Conservation (phyloP, 2,329 filamentous ascomycete species). For the Cladosporium sp. region DNA sequence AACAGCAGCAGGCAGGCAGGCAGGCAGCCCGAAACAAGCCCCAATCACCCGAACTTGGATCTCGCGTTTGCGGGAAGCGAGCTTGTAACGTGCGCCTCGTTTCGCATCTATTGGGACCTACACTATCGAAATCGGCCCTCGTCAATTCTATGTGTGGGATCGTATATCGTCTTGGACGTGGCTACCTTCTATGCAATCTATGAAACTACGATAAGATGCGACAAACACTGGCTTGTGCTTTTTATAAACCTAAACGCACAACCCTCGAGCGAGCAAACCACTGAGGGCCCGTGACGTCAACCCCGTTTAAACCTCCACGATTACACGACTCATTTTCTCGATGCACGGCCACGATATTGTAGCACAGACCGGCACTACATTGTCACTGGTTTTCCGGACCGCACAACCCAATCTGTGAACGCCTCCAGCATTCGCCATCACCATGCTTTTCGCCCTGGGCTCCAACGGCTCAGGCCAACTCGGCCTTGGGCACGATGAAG, state of each 20-base stretch:
- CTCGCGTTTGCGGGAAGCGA: neutral
- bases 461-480: constrained; percentile 57
- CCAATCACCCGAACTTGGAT: neutral
- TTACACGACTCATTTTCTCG: constrained; percentile 10
- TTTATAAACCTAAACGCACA: neutral
- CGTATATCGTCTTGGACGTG: neutral
- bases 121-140: neutral
- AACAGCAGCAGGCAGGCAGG: neutral
- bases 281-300: constrained; percentile 10
- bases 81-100: neutral
- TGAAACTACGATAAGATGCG: neutral
- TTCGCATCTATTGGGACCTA: neutral
- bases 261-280: neutral
- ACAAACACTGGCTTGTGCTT: neutral
- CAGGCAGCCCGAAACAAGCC: neutral
- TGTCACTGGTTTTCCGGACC: neutral
- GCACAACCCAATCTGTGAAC: neutral
- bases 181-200: neutral
- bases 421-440: neutral
- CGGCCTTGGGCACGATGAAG: constrained; percentile 46
- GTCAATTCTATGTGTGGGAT: neutral
- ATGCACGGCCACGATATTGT: neutral
- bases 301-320: neutral
- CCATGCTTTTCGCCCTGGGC: constrained; percentile 41
- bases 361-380: neutral